Evolutionary conservation across 208 protist genomes (phyloP), one percentile per base, ranked within the genome.

Genomic region (Wallacemonas rigidus): DNA sequence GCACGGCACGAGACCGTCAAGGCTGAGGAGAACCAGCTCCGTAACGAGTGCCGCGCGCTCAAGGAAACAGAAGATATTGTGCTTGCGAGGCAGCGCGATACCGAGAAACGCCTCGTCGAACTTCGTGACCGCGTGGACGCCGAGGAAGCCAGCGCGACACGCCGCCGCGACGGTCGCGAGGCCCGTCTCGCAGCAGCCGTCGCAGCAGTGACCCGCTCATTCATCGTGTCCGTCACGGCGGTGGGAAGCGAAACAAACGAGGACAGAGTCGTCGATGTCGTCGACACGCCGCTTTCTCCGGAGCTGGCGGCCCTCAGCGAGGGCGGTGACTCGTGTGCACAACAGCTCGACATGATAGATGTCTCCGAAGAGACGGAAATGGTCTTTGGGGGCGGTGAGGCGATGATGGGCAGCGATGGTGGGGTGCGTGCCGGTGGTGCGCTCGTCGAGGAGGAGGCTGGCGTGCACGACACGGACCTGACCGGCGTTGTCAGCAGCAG

Each of bases 31-130:
- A 50, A 71, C 4, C 81, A 84, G 62, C 67, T 81, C 5, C 73
- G 70, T 11, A 74, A 80, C 61, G 76, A 89, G 69, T 75, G 82
- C 51, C 39, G 60, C 5, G 81, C 79, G 12, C 76, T 85, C 48
- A 56, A 74, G 39, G 79, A 82, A 39, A 85, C 78, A 35, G 78
- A 89, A 60, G 51, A 76, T 8, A 75, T 80, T 45, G 77, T 87
- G 11, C 67, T 83, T 50, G 74, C 45, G n/a, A 61, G 76, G n/a
- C 76, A 83, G 35, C 44, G 74, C 36, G 77, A 79, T 54, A 57
- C 72, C 2, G 65, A 48, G 50, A 51, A 41, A 35, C 67, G 39
- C n/a, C 73, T 87, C 36, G 26, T 0, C 2, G 55, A 6, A 35
- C 76, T 85, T 50, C n/a, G 65, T 0, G 75, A 48, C 2, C 54